A percentile compares a stretch with the other conserved stretches of the same genome.
phyloP scores from a whole-genome alignment of 2,329 filamentous ascomycete species.

The Cercospora sp. region DNA sequence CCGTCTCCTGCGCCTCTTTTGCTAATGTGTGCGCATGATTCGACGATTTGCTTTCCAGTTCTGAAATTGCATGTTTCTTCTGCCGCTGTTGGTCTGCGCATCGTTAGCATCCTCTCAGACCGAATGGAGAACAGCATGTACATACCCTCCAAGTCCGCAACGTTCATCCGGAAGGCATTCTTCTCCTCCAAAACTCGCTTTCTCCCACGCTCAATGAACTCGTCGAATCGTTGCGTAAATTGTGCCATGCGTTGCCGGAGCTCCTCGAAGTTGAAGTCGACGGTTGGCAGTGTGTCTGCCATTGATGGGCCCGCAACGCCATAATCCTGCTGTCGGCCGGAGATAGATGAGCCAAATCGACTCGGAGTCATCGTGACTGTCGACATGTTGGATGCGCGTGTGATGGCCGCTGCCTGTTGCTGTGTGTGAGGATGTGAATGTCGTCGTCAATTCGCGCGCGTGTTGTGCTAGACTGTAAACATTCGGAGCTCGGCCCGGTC shows the following conservation, averaged over 20 bases:
- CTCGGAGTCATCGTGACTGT: slow-evolving; percentile 46
- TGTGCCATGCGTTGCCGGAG: slow-evolving; percentile 91
- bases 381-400: slow-evolving; percentile 30
- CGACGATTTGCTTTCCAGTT: slow-evolving; percentile 68
- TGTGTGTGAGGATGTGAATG: slow-evolving; percentile 8
- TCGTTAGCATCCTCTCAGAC: slow-evolving; percentile 19
- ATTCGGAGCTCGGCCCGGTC: slow-evolving; percentile 12
- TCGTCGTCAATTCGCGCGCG: background rate
- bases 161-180: slow-evolving; percentile 87
- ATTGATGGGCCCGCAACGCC: slow-evolving; percentile 62
- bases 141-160: slow-evolving; percentile 85
- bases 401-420: slow-evolving; percentile 10
- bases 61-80: slow-evolving; percentile 84
- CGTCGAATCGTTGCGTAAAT: slow-evolving; percentile 87
- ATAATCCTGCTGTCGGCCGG: slow-evolving; percentile 60
- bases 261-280: slow-evolving; percentile 96
- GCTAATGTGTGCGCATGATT: slow-evolving; percentile 72
- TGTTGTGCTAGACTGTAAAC: slow-evolving; percentile 10
- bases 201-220: slow-evolving; percentile 87
- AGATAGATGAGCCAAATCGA: slow-evolving; percentile 69
- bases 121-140: slow-evolving; percentile 20
- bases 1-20: slow-evolving; percentile 73
- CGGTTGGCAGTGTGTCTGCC: slow-evolving; percentile 77
- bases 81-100: slow-evolving; percentile 81
- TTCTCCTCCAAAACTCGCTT: slow-evolving; percentile 89